A percentile compares a stretch with the other conserved stretches of the same genome.
These are phyloP conservation scores for Notholithocarpus densiflorus DNA, from an alignment of 306 rosid species.

Conservation along the genomic window DNA sequence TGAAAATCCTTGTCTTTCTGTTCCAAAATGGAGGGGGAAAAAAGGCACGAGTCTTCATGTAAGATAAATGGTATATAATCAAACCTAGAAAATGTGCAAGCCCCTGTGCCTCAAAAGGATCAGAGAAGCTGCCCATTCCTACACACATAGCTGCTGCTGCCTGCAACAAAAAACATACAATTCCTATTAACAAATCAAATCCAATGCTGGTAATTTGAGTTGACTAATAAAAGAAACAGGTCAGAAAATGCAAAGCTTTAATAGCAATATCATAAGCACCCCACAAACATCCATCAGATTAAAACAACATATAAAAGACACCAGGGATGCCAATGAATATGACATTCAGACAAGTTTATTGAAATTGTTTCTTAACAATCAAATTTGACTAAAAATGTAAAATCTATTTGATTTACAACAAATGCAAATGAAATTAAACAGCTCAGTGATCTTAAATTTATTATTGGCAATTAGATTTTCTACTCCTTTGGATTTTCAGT, in stretches of 20 bases:
- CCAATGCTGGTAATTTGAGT: background rate
- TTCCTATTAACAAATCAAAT: conserved; percentile 6
- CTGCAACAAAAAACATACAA: conserved; percentile 36
- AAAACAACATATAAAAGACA: background rate
- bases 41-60: background rate
- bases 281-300: background rate
- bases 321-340: background rate
- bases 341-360: background rate
- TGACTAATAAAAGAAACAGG: background rate
- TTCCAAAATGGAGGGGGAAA: background rate
- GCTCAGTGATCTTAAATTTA: background rate
- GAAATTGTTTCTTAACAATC: background rate
- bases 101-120: conserved; percentile 91
- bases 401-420: background rate
- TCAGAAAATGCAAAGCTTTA: background rate
- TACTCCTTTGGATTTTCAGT: background rate
- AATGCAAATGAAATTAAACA: background rate
- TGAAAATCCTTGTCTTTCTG: background rate
- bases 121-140: conserved; percentile 91
- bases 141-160: conserved; percentile 99
- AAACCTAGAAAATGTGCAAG: conserved; percentile 92
- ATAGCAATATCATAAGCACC: background rate
- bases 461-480: background rate
- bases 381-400: background rate
- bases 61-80: conserved; percentile 8